A percentile compares a stretch with the other conserved stretches of the same genome.
These are phyloP conservation scores for Sarocladium kiliense DNA, from an alignment of 2,329 filamentous ascomycete species.

Conservation along the genomic window DNA sequence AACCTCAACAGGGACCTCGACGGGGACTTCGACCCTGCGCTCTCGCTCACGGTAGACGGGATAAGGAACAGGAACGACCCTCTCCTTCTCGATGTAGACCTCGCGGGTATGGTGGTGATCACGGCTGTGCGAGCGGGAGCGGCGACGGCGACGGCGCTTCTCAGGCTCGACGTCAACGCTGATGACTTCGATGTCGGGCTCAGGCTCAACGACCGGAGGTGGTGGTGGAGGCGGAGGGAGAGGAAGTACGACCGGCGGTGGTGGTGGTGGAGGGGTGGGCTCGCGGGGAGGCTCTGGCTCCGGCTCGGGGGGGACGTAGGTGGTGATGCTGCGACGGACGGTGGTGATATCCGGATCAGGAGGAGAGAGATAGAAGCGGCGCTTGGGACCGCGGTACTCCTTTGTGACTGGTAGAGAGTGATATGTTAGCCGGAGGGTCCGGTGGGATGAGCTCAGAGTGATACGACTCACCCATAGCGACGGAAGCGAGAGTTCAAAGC, in stretches of 20 bases:
- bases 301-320: slow-evolving; percentile 26
- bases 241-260: slow-evolving; percentile 16
- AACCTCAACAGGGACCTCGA: slow-evolving; percentile 4
- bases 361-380: slow-evolving; percentile 36
- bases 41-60: slow-evolving; percentile 30
- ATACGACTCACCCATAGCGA: slow-evolving; percentile 4
- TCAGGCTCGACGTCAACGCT: slow-evolving; percentile 30
- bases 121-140: slow-evolving; percentile 18
- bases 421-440: not conserved
- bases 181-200: slow-evolving; percentile 31
- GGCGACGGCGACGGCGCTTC: slow-evolving; percentile 22
- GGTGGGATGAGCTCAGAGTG: not conserved
- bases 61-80: slow-evolving; percentile 36
- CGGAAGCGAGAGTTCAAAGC: not conserved
- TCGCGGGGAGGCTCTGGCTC: slow-evolving; percentile 14
- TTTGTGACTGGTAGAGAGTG: slow-evolving; percentile 20
- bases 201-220: slow-evolving; percentile 15
- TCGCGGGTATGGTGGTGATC: slow-evolving; percentile 29
- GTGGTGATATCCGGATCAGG: slow-evolving; percentile 32
- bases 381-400: slow-evolving; percentile 28
- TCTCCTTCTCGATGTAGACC: slow-evolving; percentile 48
- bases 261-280: slow-evolving; percentile 16
- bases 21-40: slow-evolving; percentile 17
- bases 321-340: slow-evolving; percentile 31
- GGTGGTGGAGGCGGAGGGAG: slow-evolving; percentile 16